Conservation (phyloP, 2,329 filamentous ascomycete species). For the Myrmaecium sp. region DNA sequence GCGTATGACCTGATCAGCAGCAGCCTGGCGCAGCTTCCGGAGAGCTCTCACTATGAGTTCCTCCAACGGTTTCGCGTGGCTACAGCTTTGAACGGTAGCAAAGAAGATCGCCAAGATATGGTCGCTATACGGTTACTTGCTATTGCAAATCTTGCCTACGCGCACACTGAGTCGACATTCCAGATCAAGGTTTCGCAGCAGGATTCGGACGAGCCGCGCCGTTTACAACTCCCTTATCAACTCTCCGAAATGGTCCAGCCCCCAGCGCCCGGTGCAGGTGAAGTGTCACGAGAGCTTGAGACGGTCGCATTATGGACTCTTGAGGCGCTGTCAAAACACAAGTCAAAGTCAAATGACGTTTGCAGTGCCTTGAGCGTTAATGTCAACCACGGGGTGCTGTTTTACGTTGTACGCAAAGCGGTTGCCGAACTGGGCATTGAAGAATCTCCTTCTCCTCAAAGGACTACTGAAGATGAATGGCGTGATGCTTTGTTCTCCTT, state of each 20-base stretch:
- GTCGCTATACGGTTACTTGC: constrained; percentile 71
- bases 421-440: constrained; percentile 57
- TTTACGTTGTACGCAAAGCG: constrained; percentile 83
- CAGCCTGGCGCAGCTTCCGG: constrained; percentile 44
- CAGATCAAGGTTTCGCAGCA: constrained; percentile 71
- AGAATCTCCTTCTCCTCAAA: too few relatives aligned
- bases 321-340: constrained; percentile 70
- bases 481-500: constrained; percentile 79
- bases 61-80: constrained; percentile 69
- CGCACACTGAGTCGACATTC: constrained; percentile 69
- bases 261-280: constrained; percentile 47
- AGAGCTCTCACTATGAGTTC: constrained; percentile 63
- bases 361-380: constrained; percentile 84
- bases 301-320: constrained; percentile 66
- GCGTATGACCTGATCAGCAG: constrained; percentile 25
- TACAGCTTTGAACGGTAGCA: constrained; percentile 55
- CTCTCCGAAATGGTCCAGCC: constrained; percentile 83
- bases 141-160: constrained; percentile 79
- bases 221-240: constrained; percentile 81
- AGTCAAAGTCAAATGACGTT: constrained; percentile 62
- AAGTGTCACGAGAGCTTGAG: constrained; percentile 61
- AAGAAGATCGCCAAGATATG: constrained; percentile 53
- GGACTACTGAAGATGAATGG: constrained; percentile 61
- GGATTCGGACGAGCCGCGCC: constrained; percentile 76
- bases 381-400: constrained; percentile 86